phyloP scores from a whole-genome alignment of 495 filamentous ascomycete species.

The Xylaria scruposa region DNA sequence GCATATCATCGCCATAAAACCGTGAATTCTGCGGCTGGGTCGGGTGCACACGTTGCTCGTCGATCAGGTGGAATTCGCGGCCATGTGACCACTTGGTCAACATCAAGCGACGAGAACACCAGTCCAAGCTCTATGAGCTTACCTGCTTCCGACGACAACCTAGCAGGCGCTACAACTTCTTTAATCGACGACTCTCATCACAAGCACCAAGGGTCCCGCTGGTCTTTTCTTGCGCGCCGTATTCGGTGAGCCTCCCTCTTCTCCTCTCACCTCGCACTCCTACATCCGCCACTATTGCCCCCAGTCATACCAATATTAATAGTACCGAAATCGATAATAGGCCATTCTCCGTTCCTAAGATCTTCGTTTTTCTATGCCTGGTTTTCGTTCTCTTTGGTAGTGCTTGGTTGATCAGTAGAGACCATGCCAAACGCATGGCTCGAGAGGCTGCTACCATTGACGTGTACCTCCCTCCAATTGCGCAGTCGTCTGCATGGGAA shows the following conservation, averaged over 20 bases:
- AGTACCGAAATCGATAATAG: slow-evolving; percentile 29
- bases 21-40: slow-evolving; percentile 16
- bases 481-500: slow-evolving; percentile 16
- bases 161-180: slow-evolving; percentile 18
- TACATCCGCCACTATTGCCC: neutral
- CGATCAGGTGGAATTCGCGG: slow-evolving; percentile 22
- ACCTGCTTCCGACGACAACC: slow-evolving; percentile 18
- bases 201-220: slow-evolving; percentile 16
- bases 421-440: slow-evolving; percentile 17
- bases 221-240: slow-evolving; percentile 23
- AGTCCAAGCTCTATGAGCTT: slow-evolving; percentile 18
- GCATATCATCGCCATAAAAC: slow-evolving; percentile 31
- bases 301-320: slow-evolving; percentile 34
- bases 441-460: slow-evolving; percentile 28
- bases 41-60: slow-evolving; percentile 19
- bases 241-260: slow-evolving; percentile 24
- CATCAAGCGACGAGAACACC: slow-evolving; percentile 30
- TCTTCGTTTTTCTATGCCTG: slow-evolving; percentile 28
- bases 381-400: slow-evolving; percentile 28
- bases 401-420: slow-evolving; percentile 30
- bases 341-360: slow-evolving; percentile 33
- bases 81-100: slow-evolving; percentile 31
- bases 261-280: neutral
- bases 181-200: slow-evolving; percentile 19
- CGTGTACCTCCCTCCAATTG: slow-evolving; percentile 33